These are phyloP conservation scores for Malus fusca DNA, from an alignment of 306 rosid species.

Conservation along the genomic window DNA sequence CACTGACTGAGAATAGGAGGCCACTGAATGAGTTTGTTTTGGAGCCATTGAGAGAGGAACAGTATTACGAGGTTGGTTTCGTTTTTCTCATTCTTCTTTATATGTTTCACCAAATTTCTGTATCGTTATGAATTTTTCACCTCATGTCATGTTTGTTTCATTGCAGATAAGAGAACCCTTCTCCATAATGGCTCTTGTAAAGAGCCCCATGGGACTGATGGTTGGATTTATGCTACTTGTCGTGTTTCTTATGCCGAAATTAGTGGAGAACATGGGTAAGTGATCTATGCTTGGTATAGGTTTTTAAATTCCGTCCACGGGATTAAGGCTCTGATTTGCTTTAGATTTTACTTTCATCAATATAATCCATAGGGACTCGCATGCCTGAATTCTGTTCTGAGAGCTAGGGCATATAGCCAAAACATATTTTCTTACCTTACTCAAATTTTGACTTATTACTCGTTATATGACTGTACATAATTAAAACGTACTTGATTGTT, in stretches of 20 bases:
- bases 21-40: constrained; percentile 67
- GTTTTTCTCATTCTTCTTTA: background rate
- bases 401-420: background rate
- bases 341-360: constrained; percentile 4
- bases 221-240: constrained; percentile 93
- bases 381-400: background rate
- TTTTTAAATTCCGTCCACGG: constrained; percentile 3
- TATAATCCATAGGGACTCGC: background rate
- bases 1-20: constrained; percentile 86
- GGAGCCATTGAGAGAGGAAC: constrained; percentile 82
- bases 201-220: constrained; percentile 99
- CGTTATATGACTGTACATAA: background rate
- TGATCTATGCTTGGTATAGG: constrained; percentile 9
- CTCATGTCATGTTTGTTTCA: constrained; percentile 20
- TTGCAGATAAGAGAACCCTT: constrained; percentile 90
- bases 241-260: constrained; percentile 89
- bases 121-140: constrained; percentile 10
- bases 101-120: background rate
- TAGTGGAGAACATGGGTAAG: constrained; percentile 94
- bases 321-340: background rate
- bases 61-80: constrained; percentile 75
- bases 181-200: constrained; percentile 71
- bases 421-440: background rate
- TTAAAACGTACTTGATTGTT: background rate
- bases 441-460: background rate